Percentiles rank a stretch among this genome's conserved stretches.
Conservation (phyloP, 768 basidiomycete genomes). For the Leccinum variicolor region DNA sequence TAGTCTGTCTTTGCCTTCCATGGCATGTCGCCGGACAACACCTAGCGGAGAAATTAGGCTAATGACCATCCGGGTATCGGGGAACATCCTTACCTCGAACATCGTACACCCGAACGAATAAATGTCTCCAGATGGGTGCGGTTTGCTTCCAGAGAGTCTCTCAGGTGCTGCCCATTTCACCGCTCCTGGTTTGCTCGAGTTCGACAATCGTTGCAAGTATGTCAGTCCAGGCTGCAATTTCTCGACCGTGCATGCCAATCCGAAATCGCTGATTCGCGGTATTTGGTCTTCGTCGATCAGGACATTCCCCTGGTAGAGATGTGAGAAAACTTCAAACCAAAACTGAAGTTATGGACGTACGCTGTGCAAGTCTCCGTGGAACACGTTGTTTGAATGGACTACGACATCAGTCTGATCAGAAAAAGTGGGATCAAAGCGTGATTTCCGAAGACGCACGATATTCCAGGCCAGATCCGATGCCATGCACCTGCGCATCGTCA, state of each 20-base stretch:
- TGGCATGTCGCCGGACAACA: slow-evolving; percentile 4
- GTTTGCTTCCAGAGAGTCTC: not conserved
- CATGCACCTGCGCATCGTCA: not conserved
- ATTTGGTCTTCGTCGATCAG: not conserved
- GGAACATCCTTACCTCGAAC: not conserved
- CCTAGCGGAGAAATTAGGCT: not conserved
- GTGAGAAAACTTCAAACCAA: not conserved
- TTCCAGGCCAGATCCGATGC: not conserved
- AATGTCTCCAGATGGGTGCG: not conserved
- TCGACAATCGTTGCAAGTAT: not conserved
- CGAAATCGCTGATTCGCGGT: not conserved
- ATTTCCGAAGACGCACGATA: not conserved
- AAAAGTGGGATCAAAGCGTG: not conserved
- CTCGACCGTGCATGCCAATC: not conserved
- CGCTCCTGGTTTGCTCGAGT: not conserved
- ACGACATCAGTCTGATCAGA: not conserved
- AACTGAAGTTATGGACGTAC: not conserved
- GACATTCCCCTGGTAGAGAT: not conserved
- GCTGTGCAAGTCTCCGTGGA: not conserved
- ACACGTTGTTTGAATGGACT: not conserved
- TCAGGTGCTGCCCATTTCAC: slow-evolving; percentile 3
- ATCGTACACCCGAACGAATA: slow-evolving; percentile 4
- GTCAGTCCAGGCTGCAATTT: not conserved
- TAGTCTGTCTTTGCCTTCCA: slow-evolving; percentile 1
- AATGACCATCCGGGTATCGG: too few relatives aligned